Evolutionary conservation across 2,329 filamentous ascomycete genomes (phyloP).

Genomic region (Daldinia eschscholtzii): DNA sequence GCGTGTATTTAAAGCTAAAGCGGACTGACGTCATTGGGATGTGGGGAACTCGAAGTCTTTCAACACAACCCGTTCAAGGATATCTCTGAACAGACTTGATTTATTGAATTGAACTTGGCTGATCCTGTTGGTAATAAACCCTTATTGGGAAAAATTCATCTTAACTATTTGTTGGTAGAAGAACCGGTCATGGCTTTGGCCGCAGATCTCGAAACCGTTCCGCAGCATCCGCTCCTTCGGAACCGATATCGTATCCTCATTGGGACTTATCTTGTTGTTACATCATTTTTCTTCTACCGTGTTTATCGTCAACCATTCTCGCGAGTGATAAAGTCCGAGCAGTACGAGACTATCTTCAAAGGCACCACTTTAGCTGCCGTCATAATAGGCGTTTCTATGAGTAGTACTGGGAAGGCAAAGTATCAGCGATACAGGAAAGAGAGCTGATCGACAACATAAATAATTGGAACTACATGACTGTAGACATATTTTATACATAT

Average conservation of each 20-base stretch:
- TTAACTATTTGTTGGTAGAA: background rate
- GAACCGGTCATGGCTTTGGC: background rate
- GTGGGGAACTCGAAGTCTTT: background rate
- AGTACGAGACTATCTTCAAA: conserved; percentile 41
- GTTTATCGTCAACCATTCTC: conserved; percentile 35
- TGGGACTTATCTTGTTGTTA: conserved; percentile 74
- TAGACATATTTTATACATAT: too few relatives aligned
- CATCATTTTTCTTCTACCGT: conserved; percentile 33
- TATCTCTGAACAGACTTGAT: background rate
- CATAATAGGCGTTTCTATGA: conserved; percentile 31
- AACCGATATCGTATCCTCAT: conserved; percentile 77
- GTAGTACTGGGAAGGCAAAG: conserved; percentile 26
- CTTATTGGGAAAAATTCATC: background rate
- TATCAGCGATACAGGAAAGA: conserved; percentile 28
- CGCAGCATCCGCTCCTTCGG: conserved; percentile 7
- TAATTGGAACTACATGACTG: too few relatives aligned
- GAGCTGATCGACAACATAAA: background rate
- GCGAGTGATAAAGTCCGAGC: conserved; percentile 22
- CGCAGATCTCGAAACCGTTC: conserved; percentile 72
- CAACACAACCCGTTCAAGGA: background rate
- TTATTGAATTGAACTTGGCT: background rate
- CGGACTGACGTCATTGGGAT: conserved; percentile 18
- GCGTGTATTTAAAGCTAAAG: background rate
- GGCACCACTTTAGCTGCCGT: conserved; percentile 33
- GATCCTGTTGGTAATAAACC: background rate